phyloP scores from a whole-genome alignment of 495 filamentous ascomycete species.

The Aspergillus cavernicola region DNA sequence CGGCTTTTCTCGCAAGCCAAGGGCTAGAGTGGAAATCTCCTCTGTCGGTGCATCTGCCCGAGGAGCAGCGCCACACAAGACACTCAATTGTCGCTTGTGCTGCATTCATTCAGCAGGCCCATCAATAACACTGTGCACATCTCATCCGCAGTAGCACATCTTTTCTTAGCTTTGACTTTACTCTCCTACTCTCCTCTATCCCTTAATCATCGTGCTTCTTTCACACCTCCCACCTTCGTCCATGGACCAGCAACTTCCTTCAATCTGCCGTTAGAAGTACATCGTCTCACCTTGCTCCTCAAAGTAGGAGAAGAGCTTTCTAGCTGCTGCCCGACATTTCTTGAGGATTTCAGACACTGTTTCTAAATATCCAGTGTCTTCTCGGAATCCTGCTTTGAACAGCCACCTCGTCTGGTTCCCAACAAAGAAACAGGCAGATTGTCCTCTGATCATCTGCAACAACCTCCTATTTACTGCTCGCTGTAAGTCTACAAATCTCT shows the following conservation, averaged over 20 bases:
- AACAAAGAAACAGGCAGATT: conserved; percentile 4
- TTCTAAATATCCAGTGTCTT: not conserved
- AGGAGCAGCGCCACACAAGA: conserved; percentile 3
- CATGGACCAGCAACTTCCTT: not conserved
- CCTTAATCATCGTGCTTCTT: not conserved
- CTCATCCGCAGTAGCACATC: not conserved
- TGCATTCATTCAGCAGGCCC: not conserved
- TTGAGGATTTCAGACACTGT: not conserved
- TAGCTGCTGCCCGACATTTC: not conserved
- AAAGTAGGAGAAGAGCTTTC: not conserved
- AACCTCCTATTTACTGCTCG: not conserved
- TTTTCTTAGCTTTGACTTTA: not conserved
- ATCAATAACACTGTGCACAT: conserved; percentile 8
- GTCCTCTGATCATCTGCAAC: not conserved
- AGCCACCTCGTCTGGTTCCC: not conserved
- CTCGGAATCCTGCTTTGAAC: not conserved
- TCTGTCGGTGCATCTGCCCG: conserved; percentile 6
- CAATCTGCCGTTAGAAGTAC: not conserved
- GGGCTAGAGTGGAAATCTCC: not conserved
- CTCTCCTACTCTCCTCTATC: not conserved
- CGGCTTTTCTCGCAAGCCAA: not conserved
- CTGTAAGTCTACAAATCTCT: not conserved
- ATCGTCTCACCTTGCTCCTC: not conserved
- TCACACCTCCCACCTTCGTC: not conserved
- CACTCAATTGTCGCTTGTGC: conserved; percentile 1